Conservation (phyloP, 129 eudicot species). For the Helianthus annuus region DNA sequence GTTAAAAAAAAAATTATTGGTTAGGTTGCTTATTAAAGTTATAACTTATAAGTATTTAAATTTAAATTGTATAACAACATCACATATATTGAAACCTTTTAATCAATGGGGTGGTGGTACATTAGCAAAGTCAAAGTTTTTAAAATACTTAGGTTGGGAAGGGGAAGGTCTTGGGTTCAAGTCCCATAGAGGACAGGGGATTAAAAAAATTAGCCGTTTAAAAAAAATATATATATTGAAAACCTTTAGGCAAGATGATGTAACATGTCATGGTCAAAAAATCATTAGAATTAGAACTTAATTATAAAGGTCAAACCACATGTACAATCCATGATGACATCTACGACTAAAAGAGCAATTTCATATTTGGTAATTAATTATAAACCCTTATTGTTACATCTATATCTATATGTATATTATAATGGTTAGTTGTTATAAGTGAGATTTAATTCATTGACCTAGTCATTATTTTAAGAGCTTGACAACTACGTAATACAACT, state of each 20-base stretch:
- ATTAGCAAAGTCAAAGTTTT: too few species aligned
- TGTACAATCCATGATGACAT: constrained; percentile 26
- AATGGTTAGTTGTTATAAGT: constrained; percentile 34
- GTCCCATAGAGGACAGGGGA: too few species aligned
- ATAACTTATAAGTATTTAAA: too few species aligned
- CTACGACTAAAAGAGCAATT: neutral
- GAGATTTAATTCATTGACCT: constrained; percentile 43
- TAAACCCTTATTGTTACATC: constrained; percentile 23
- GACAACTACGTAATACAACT: constrained; percentile 36
- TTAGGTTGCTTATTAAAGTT: too few species aligned
- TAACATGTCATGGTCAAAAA: constrained; percentile 1
- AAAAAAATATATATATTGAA: too few species aligned
- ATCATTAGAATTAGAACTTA: neutral
- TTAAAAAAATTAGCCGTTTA: too few species aligned
- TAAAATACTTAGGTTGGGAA: too few species aligned
- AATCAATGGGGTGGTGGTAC: too few species aligned
- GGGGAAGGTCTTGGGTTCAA: too few species aligned
- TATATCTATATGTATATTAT: constrained; percentile 24
- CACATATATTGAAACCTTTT: neutral
- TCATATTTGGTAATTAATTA: neutral
- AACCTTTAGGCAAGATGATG: neutral
- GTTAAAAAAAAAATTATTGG: too few species aligned
- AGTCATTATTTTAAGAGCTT: constrained; percentile 24
- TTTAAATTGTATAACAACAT: too few species aligned
- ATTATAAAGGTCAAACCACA: constrained; percentile 18